phyloP scores from a whole-genome alignment of 2,329 filamentous ascomycete genomes.

The Botrytis squamosa region DNA sequence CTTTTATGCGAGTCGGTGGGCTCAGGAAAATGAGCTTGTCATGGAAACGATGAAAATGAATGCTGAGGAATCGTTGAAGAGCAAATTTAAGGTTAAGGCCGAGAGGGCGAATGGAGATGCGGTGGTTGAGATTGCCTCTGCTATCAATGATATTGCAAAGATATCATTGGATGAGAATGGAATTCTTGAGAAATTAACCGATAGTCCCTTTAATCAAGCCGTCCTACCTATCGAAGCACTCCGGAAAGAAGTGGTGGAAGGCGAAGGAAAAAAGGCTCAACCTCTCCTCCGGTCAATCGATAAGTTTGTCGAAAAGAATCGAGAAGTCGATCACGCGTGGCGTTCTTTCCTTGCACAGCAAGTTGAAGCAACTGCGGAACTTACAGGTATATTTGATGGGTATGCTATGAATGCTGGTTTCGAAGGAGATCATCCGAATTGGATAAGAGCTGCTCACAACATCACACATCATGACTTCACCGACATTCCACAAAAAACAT shows the following conservation, averaged over 20 bases:
- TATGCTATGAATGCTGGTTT: background rate
- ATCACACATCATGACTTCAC: background rate
- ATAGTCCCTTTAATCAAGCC: slow-evolving; percentile 4
- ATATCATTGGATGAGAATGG: background rate
- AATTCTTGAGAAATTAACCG: background rate
- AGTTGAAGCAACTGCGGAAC: background rate
- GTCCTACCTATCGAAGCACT: background rate
- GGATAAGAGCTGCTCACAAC: background rate
- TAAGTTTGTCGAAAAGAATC: background rate
- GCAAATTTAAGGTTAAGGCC: background rate
- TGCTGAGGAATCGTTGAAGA: background rate
- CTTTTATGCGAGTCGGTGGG: background rate
- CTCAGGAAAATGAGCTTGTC: background rate
- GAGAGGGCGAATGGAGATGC: background rate
- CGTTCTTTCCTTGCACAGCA: slow-evolving; percentile 7
- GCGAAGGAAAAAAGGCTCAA: background rate
- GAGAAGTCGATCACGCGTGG: slow-evolving; percentile 6
- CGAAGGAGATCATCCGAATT: background rate
- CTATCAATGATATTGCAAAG: background rate
- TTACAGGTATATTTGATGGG: background rate
- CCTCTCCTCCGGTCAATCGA: background rate
- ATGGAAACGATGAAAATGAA: background rate
- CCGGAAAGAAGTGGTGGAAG: background rate
- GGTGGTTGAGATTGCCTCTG: background rate
- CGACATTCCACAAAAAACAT: background rate